Percentiles rank a stretch among this genome's conserved stretches.
These are phyloP conservation scores for Glarea lozoyensis DNA, from an alignment of 495 filamentous ascomycete genomes.

Conservation along the genomic window DNA sequence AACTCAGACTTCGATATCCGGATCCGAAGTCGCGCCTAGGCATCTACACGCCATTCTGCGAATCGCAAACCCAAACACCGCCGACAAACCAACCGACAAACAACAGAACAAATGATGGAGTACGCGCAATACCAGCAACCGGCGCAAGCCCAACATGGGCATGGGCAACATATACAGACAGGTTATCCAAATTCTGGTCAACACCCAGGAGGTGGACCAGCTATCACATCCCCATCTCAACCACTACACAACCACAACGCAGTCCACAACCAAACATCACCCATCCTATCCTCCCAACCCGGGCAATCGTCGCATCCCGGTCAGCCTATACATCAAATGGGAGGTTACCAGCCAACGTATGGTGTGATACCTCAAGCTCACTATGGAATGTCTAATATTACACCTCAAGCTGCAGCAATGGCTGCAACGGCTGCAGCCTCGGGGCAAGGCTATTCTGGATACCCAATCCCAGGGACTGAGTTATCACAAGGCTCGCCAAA, in stretches of 20 bases:
- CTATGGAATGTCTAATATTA: constrained; percentile 47
- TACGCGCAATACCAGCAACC: constrained; percentile 58
- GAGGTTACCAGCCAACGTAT: constrained; percentile 48
- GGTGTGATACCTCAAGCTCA: constrained; percentile 49
- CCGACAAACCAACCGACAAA: constrained; percentile 15
- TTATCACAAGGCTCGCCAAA: constrained; percentile 53
- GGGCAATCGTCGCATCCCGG: constrained; percentile 42
- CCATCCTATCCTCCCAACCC: constrained; percentile 53
- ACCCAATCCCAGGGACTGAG: constrained; percentile 44
- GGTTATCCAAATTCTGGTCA: constrained; percentile 31
- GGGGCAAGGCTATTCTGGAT: constrained; percentile 43
- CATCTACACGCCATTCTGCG: not conserved
- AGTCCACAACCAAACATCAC: constrained; percentile 45
- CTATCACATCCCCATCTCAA: constrained; percentile 53
- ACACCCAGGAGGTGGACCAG: constrained; percentile 30
- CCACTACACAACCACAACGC: constrained; percentile 45
- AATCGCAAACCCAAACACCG: constrained; percentile 2
- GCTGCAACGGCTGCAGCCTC: constrained; percentile 62
- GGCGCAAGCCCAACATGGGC: constrained; percentile 46
- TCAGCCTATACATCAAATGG: constrained; percentile 44
- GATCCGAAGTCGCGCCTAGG: constrained; percentile 1
- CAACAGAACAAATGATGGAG: constrained; percentile 48
- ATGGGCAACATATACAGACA: constrained; percentile 43
- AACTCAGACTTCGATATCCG: not conserved
- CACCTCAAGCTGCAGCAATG: constrained; percentile 59